A percentile compares a stretch with the other conserved stretches of the same genome.
phyloP scores from a whole-genome alignment of 2,329 filamentous ascomycete genomes.

The Verticillium alfalfae region DNA sequence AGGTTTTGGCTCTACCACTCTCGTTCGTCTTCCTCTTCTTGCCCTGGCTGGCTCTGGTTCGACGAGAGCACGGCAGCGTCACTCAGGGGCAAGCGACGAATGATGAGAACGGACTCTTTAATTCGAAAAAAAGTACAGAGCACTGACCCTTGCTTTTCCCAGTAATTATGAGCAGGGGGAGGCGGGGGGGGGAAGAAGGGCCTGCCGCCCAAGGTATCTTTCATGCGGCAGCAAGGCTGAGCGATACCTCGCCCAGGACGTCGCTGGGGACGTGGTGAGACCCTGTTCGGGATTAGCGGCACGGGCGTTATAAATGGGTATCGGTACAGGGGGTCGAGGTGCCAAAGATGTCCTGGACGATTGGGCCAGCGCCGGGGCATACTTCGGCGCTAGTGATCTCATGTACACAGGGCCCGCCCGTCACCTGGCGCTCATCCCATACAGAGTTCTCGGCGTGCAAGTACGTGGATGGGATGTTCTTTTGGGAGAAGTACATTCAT shows the following conservation, averaged over 20 bases:
- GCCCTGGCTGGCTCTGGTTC: neutral
- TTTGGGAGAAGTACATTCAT: neutral
- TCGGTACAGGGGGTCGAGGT: neutral
- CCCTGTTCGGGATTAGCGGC: constrained; percentile 1
- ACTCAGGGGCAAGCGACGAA: neutral
- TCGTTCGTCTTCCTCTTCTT: neutral
- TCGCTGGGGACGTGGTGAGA: neutral
- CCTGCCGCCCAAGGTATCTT: constrained; percentile 4
- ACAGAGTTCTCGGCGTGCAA: neutral
- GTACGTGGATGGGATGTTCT: no score
- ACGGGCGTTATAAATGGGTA: neutral
- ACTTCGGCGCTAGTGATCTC: neutral
- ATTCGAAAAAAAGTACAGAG: neutral
- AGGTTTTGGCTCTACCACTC: neutral
- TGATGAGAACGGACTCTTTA: neutral
- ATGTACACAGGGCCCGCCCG: neutral
- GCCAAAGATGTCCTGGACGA: neutral
- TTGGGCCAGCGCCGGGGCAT: neutral
- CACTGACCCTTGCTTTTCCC: neutral
- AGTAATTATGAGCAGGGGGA: neutral
- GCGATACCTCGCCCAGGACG: constrained; percentile 7
- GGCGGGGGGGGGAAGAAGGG: no score
- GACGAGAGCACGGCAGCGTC: neutral
- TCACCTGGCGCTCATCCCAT: neutral
- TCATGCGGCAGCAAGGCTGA: constrained; percentile 8